Evolutionary conservation across 2,329 filamentous ascomycete genomes (phyloP), one percentile per base, ranked within the genome.

Genomic region (Fusarium algeriense): DNA sequence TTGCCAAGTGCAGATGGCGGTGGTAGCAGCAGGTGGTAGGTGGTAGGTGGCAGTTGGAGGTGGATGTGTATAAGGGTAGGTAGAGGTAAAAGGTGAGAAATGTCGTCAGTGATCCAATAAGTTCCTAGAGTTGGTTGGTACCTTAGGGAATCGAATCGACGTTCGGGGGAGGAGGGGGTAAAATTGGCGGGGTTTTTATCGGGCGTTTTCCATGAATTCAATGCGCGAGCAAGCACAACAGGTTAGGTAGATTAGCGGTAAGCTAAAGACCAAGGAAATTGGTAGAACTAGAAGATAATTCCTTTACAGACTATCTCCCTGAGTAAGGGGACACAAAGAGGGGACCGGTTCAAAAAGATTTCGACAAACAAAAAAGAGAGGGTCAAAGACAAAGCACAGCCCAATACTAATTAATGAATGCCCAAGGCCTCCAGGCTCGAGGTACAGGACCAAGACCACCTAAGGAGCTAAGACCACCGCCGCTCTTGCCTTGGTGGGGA

Each of bases 21-120:
- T 34, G 62, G 59, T 40, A 63, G 38, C 7, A 35, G 23, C 41
- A 56, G 50, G 44, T 37, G 63, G 38, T 30, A 43, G 37, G 37
- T 60, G 30, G 20, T 54, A 65, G 62, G 60, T 50, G 46, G 41
- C 23, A 35, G 52, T 8, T 30, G 45, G 46, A 35, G 58, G 34
- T 40, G 59, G 60, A 50, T 38, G 58, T 37, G 48, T 53, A n/a
- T 9, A 44, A 19, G 41, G 20, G 23, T 13, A 52, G 46, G 44
- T 46, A 15, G n/a, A 43, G 50, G 19, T 30, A 35, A 71, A 71
- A 77, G 72, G 75, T 75, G 68, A 75, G 73, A 74, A 73, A 80
- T 80, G 79, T 80, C 79, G 79, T 81, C 79, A 81, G 79, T 80
- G 76, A 78, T 73, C 26, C 55, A 44, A 55, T 37, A 37, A 50